These are phyloP conservation scores for Heterobasidion annosum DNA, from an alignment of 1,284 basidiomycete genomes.

Conservation along the genomic window DNA sequence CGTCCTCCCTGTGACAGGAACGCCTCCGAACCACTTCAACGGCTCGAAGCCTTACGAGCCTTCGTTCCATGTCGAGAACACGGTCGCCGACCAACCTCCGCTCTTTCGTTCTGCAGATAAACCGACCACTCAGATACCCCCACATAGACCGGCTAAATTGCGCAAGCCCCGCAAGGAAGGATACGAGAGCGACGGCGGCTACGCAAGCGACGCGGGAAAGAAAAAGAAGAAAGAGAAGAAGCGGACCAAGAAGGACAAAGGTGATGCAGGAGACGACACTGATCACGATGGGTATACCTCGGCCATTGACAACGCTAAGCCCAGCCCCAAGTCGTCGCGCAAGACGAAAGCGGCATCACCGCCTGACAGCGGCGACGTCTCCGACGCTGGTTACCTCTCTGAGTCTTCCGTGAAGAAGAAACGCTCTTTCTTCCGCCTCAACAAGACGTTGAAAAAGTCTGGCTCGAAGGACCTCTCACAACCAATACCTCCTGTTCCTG, in stretches of 20 bases:
- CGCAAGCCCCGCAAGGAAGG: slow-evolving; percentile 33
- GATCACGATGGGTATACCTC: slow-evolving; percentile 24
- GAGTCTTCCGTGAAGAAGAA: slow-evolving; percentile 19
- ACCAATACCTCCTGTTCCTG: slow-evolving; percentile 7
- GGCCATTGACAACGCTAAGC: slow-evolving; percentile 19
- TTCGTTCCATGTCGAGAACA: slow-evolving; percentile 11
- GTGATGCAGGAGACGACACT: slow-evolving; percentile 13
- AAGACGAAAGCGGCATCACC: slow-evolving; percentile 25
- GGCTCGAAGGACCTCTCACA: slow-evolving; percentile 10
- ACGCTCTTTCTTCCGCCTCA: slow-evolving; percentile 22
- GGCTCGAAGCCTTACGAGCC: not conserved
- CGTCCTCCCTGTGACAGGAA: not conserved
- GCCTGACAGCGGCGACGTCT: slow-evolving; percentile 21
- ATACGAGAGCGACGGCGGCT: slow-evolving; percentile 47
- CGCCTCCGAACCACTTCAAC: not conserved
- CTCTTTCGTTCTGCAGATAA: slow-evolving; percentile 10
- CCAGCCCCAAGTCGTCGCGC: not conserved
- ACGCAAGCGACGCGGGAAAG: slow-evolving; percentile 30
- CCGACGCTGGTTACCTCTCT: slow-evolving; percentile 30
- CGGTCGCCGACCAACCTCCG: not conserved
- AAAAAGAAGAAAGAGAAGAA: slow-evolving; percentile 18
- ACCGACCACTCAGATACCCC: slow-evolving; percentile 7
- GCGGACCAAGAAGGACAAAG: slow-evolving; percentile 13
- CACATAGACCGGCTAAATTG: slow-evolving; percentile 21
- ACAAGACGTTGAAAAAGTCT: slow-evolving; percentile 20